Conservation (phyloP, 257 asterid species). For the Penstemon davidsonii region DNA sequence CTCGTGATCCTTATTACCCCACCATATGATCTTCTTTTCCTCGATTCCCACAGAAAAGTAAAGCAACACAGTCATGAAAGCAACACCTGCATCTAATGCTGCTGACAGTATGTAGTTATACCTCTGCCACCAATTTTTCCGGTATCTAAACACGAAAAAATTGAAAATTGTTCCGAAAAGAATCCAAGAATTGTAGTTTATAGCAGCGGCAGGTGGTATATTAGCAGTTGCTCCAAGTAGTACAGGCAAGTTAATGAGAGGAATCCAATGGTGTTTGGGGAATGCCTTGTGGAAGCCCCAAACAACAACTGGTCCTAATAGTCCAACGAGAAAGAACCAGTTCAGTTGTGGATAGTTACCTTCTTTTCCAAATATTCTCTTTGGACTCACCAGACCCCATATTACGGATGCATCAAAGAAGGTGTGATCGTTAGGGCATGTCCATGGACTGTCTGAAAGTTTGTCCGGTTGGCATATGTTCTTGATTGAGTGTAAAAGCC, state of each 20-base stretch:
- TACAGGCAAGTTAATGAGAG: conserved; percentile 59
- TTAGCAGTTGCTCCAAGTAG: conserved; percentile 52
- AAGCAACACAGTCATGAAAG: conserved; percentile 67
- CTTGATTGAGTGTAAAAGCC: conserved; percentile 40
- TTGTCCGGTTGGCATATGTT: conserved; percentile 52
- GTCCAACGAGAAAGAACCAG: conserved; percentile 67
- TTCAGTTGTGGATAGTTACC: conserved; percentile 63
- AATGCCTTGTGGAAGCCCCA: conserved; percentile 49
- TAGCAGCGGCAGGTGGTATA: conserved; percentile 66
- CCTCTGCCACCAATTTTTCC: conserved; percentile 76
- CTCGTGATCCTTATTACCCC: conserved; percentile 50
- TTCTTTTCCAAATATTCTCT: conserved; percentile 49
- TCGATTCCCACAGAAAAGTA: conserved; percentile 38
- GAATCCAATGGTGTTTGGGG: conserved; percentile 59
- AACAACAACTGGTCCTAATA: conserved; percentile 46
- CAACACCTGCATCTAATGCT: conserved; percentile 74
- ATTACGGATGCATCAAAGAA: conserved; percentile 79
- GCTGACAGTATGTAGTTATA: conserved; percentile 74
- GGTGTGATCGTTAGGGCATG: conserved; percentile 54
- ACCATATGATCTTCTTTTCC: conserved; percentile 42
- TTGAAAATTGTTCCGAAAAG: conserved; percentile 52
- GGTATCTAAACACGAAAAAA: conserved; percentile 46
- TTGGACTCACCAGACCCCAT: conserved; percentile 79
- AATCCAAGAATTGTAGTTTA: conserved; percentile 74
- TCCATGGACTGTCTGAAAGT: conserved; percentile 58